Base-by-base conservation (phyloP, 2,329 filamentous ascomycete species). In the Aureobasidium sp. region DNA sequence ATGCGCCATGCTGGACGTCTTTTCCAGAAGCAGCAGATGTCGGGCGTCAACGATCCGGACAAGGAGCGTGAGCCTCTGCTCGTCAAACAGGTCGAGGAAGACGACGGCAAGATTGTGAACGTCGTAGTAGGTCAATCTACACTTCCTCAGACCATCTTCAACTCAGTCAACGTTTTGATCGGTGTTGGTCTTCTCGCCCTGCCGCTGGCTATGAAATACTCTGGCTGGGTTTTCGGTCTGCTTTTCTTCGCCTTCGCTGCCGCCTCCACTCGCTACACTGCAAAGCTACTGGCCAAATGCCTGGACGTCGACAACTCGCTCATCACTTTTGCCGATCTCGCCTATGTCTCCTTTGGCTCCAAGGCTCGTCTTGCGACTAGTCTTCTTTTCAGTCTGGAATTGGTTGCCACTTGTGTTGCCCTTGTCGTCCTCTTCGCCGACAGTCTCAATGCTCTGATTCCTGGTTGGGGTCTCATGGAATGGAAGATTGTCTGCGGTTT, bases 351-450 rank as follows among this genome's bases (percentile, higher is more conserved):
- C 25, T 97, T 95, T 73, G 93, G 93, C 10, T 83, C 86, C 16
- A 86, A 84, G 62, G 93, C 91, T 39, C 87, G 93, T 39, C 79
- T 96, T 37, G 82, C 88, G 34, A 93, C 90, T 8, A 95, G 91
- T 64, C 78, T 95, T 0, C 79, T 97, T 16, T 97, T 97, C 76
- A 91, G 87, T 11, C 73, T 97, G 47, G 93, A 97, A 74, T 81
- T 97, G 30, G 75, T 96, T 36, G 92, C 89, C 8, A 90, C 91
- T 27, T 95, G 90, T 70, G 92, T 97, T 34, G 93, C 93, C 3
- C 81, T 96, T 3, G 84, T 96, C 34, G 90, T 96, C 21, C 82
- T 97, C n/a, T 97, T 97, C 73, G 90, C 90, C n/a, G 94, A 97
- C 75, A 95, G 90, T 48, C 81, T 97, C 67, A 79, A 90, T 68